Conservation (phyloP, 495 filamentous ascomycete species). For the Thermothielavioides terrestris region DNA sequence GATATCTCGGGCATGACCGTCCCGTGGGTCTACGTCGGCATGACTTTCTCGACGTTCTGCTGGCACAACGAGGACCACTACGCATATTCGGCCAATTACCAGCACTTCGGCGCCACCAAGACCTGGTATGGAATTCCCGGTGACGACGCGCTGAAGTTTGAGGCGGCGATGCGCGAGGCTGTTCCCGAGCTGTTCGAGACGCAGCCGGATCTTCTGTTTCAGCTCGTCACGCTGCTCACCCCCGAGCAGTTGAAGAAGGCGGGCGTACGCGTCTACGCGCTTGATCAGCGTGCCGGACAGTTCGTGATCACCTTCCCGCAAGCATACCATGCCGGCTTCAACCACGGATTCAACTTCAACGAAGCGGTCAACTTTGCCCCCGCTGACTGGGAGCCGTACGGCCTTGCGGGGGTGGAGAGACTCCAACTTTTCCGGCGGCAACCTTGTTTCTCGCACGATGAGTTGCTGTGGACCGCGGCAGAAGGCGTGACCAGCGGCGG, state of each 20-base stretch:
- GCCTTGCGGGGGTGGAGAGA: constrained; percentile 75
- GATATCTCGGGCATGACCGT: constrained; percentile 99
- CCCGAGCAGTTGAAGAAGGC: constrained; percentile 93
- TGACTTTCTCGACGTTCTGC: constrained; percentile 99
- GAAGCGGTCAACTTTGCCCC: constrained; percentile 98
- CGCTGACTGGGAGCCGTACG: constrained; percentile 91
- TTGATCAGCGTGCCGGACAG: constrained; percentile 92
- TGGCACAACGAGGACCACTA: constrained; percentile 99
- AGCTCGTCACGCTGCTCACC: constrained; percentile 87
- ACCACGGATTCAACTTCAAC: constrained; percentile 98
- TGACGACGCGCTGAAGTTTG: constrained; percentile 87
- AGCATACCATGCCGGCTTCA: constrained; percentile 89
- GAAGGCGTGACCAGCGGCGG: constrained; percentile 58
- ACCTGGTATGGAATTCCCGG: constrained; percentile 99
- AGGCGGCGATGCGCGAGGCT: constrained; percentile 87
- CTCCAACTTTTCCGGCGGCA: constrained; percentile 83
- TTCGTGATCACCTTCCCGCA: constrained; percentile 94
- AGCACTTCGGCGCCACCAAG: constrained; percentile 97
- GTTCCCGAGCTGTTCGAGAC: constrained; percentile 96
- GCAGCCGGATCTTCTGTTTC: constrained; percentile 93
- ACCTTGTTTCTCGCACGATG: constrained; percentile 95
- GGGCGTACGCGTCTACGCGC: constrained; percentile 82
- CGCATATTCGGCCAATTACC: constrained; percentile 96
- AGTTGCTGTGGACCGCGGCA: constrained; percentile 79
- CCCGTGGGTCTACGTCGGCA: constrained; percentile 99